Percentiles rank a stretch among this genome's conserved stretches.
Conservation (phyloP, 805 yeast species). For the Tetrapisispora arboricola region DNA sequence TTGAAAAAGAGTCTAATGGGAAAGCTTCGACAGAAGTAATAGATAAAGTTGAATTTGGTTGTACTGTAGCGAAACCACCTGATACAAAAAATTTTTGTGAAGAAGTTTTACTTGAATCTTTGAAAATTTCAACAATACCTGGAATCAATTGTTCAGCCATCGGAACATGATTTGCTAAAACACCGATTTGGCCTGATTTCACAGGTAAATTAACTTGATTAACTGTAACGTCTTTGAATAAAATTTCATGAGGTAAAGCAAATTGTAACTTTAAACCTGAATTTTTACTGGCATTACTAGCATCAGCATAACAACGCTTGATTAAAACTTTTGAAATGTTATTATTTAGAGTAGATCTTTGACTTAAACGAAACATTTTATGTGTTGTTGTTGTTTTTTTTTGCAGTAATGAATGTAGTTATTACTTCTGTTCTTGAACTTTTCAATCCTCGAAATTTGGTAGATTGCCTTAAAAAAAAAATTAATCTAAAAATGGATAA, state of each 20-base stretch:
- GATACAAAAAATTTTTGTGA: conserved; percentile 77
- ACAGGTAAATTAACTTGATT: conserved; percentile 92
- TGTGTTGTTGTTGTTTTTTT: neutral
- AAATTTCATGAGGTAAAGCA: conserved; percentile 78
- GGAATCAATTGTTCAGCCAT: conserved; percentile 92
- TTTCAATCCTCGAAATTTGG: no score
- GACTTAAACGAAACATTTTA: conserved; percentile 20
- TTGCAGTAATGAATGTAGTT: no score
- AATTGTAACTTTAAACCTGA: conserved; percentile 79
- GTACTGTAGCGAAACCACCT: conserved; percentile 95
- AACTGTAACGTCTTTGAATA: conserved; percentile 40
- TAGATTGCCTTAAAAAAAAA: no score
- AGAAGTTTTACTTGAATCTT: conserved; percentile 51
- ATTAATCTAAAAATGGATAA: no score
- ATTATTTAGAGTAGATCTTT: conserved; percentile 11
- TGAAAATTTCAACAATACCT: conserved; percentile 88
- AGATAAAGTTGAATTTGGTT: conserved; percentile 84
- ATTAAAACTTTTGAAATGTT: conserved; percentile 32
- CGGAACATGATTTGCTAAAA: conserved; percentile 96
- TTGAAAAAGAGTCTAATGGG: conserved; percentile 78
- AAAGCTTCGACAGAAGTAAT: conserved; percentile 93
- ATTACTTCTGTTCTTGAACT: no score
- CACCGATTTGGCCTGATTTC: conserved; percentile 91
- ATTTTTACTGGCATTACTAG: conserved; percentile 56
- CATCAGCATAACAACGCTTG: conserved; percentile 79